Percentiles rank a stretch among this genome's conserved stretches.
phyloP scores from a whole-genome alignment of 2,329 filamentous ascomycete genomes.

The Aspergillus phoenicis region DNA sequence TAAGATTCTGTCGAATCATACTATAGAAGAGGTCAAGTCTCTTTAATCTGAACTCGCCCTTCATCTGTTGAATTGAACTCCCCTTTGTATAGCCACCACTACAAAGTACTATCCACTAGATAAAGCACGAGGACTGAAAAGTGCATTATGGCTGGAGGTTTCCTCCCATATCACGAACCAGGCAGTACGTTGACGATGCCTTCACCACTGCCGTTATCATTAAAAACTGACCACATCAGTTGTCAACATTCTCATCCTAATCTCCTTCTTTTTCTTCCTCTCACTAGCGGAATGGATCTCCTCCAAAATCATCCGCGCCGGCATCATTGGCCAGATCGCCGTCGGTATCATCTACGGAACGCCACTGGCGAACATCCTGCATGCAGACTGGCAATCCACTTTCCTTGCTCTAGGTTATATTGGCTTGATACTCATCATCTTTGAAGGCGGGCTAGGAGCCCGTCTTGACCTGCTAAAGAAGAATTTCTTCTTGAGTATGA shows the following conservation, averaged over 20 bases:
- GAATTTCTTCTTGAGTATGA: conserved; percentile 47
- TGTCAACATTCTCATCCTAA: conserved; percentile 44
- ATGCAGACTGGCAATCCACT: conserved; percentile 48
- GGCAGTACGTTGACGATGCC: conserved; percentile 30
- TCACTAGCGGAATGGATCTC: conserved; percentile 47
- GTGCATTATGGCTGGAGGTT: conserved; percentile 26
- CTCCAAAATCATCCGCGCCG: conserved; percentile 46
- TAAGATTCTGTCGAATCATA: too few relatives aligned
- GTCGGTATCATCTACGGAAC: conserved; percentile 52
- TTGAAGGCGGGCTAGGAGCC: conserved; percentile 51
- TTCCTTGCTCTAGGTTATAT: conserved; percentile 53
- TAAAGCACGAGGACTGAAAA: too few relatives aligned
- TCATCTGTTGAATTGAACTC: too few relatives aligned
- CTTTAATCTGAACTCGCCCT: too few relatives aligned
- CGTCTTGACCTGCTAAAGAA: conserved; percentile 51
- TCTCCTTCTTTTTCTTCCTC: conserved; percentile 52
- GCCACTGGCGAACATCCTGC: conserved; percentile 50
- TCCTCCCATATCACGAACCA: conserved; percentile 46
- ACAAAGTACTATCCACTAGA: too few relatives aligned
- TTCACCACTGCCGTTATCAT: not conserved
- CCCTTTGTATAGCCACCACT: too few relatives aligned
- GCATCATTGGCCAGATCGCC: conserved; percentile 52
- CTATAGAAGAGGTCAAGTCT: too few relatives aligned
- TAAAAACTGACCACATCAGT: conserved; percentile 31
- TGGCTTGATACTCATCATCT: conserved; percentile 54